Percentiles rank a stretch among this genome's conserved stretches.
Conservation (phyloP, 2,329 filamentous ascomycete species). For the Dothistroma septosporum region DNA sequence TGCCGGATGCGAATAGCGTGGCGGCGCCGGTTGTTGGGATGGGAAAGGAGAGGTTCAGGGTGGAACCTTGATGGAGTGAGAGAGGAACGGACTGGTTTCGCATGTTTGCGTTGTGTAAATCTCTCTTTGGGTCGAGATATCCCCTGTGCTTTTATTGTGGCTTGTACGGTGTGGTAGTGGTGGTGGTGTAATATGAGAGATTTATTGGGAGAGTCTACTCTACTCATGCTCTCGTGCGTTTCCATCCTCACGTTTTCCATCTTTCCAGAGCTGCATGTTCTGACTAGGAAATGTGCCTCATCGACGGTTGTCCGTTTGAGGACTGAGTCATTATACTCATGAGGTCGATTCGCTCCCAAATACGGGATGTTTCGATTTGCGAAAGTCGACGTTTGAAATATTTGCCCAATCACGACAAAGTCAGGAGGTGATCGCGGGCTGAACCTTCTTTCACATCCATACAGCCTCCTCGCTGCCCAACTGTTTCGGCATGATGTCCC, state of each 20-base stretch:
- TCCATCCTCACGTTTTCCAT: neutral
- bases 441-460: constrained; percentile 33
- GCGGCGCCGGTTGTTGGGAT: neutral
- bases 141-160: neutral
- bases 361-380: neutral
- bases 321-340: too few relatives aligned
- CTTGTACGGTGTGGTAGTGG: neutral
- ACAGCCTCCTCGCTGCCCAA: constrained; percentile 46
- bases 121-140: neutral
- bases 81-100: neutral
- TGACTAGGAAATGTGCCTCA: too few relatives aligned
- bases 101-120: neutral
- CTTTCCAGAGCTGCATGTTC: neutral
- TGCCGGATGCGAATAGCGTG: neutral
- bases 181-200: neutral
- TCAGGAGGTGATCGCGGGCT: too few relatives aligned
- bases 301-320: too few relatives aligned
- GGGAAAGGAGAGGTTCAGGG: neutral
- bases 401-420: neutral
- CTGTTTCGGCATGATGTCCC: constrained; percentile 50
- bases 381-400: neutral
- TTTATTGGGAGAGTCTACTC: too few relatives aligned
- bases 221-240: neutral
- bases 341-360: too few relatives aligned
- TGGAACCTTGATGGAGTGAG: neutral